These are phyloP conservation scores for Fusarium protoensiforme DNA, from an alignment of 2,329 filamentous ascomycete genomes.

Conservation along the genomic window DNA sequence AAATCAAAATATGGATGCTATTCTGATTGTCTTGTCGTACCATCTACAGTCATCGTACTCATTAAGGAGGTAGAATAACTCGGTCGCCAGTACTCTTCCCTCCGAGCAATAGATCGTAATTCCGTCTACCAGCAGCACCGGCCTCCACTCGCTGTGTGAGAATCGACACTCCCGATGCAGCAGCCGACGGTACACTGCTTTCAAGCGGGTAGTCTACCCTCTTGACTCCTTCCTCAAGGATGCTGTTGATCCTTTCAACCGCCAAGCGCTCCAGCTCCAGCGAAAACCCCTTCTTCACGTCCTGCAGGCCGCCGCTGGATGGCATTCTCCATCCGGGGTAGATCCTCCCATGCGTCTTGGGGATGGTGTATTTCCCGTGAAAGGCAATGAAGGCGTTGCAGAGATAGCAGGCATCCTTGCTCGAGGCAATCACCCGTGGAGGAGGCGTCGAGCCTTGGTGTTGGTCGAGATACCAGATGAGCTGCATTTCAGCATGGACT, in stretches of 20 bases:
- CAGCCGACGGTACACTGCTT: slow-evolving; percentile 9
- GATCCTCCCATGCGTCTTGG: slow-evolving; percentile 29
- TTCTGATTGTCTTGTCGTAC: background rate
- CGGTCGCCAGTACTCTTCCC: background rate
- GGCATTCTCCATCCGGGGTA: slow-evolving; percentile 33
- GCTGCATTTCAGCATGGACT: slow-evolving; percentile 39
- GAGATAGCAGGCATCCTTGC: slow-evolving; percentile 35
- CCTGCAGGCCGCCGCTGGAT: background rate
- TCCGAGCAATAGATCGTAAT: background rate
- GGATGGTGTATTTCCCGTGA: slow-evolving; percentile 9
- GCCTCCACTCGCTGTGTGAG: background rate
- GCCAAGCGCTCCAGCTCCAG: slow-evolving; percentile 10
- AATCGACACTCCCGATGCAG: background rate
- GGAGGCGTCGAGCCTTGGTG: background rate
- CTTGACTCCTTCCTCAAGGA: background rate
- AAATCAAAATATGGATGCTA: background rate
- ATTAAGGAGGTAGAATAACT: background rate
- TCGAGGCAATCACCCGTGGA: slow-evolving; percentile 33
- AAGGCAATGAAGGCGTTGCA: slow-evolving; percentile 30
- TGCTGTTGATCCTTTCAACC: background rate
- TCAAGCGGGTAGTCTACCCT: background rate
- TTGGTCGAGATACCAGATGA: slow-evolving; percentile 27
- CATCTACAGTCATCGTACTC: background rate
- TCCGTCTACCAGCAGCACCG: background rate
- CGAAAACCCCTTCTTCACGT: background rate